Evolutionary conservation across 2,329 filamentous ascomycete species (phyloP), one percentile per base, ranked within the genome.

Genomic region (Atkinsonella texensis): DNA sequence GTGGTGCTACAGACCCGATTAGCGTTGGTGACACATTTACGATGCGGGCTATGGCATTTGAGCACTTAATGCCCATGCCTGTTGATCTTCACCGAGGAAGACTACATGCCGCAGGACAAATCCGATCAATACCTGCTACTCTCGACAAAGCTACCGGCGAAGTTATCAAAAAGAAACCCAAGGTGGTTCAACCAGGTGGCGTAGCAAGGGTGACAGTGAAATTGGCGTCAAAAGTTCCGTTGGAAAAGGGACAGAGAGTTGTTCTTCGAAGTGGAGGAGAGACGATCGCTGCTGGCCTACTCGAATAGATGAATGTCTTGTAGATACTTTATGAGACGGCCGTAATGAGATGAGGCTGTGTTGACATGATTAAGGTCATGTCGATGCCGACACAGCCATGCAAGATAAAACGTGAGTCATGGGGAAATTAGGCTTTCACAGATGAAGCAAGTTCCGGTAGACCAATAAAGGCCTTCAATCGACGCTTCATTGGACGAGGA

Each of bases 31-130:
- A 84, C 52, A 77, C 74, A 0, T 90, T 97, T 60, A 87, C 80
- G 1, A 81, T 86, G 54, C 95, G 95, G 67, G 82, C 93, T 11
- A 76, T 96, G 52, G 89, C 90, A 0, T 95, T 97, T 61, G 89
- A 95, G 54, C 84, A 91, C 56, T 70, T 98, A 15, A 84, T 90
- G 68, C 91, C 91, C 0, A 93, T 91, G 80, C 80, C 81, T 23
- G 80, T 97, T 10, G 91, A 97, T 61, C 81, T 98, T 9, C 90
- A 96, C 65, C 76, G 89, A 18, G 93, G 93, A 0, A 77, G 89
- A 9, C 70, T 97, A 48, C 87, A 95, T 65, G 81, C 83, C 0
- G 77, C 87, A 0, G 93, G 87, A 0, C 79, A 80, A 46, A 85
- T 98, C 41, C 75, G 76, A 49, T 78, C 81, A 55, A 75, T 97